Conservation (phyloP, 31 red algal species). For the Endocladia muricata region DNA sequence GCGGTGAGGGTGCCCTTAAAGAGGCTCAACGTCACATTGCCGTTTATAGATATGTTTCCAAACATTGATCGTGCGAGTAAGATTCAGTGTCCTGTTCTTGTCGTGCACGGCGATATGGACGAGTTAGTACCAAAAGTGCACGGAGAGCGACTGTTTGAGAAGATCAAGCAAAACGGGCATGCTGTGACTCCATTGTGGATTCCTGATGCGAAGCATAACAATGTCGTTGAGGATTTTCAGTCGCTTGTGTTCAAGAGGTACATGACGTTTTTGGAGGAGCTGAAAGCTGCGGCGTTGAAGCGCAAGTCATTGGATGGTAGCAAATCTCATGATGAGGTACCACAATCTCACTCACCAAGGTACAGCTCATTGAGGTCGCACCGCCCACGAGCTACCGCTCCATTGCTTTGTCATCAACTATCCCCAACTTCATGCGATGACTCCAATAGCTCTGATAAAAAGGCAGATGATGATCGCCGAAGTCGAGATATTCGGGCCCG, state of each 20-base stretch:
- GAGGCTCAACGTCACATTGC: constrained; percentile 50
- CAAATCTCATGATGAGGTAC: too few species aligned
- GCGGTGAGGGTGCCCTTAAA: constrained; percentile 68
- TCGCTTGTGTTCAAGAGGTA: constrained; percentile 56
- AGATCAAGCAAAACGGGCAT: constrained; percentile 48
- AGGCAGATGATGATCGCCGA: not conserved
- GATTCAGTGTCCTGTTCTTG: constrained; percentile 67
- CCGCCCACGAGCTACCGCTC: not conserved
- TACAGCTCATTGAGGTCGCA: not conserved
- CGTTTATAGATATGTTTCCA: constrained; percentile 78
- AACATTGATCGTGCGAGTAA: constrained; percentile 55
- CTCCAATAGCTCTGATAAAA: not conserved
- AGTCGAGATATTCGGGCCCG: constrained; percentile 12
- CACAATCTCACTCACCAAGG: not conserved
- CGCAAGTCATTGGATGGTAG: not conserved
- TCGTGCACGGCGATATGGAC: constrained; percentile 86
- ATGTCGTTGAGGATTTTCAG: constrained; percentile 66
- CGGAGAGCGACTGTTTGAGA: constrained; percentile 58
- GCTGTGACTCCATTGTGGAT: constrained; percentile 76
- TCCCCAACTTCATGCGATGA: not conserved
- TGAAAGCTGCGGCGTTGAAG: constrained; percentile 13
- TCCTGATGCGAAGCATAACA: constrained; percentile 64
- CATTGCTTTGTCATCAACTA: not conserved
- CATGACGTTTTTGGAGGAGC: constrained; percentile 48
- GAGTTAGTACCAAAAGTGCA: constrained; percentile 78